A percentile compares a stretch with the other conserved stretches of the same genome.
Conservation (phyloP, 345 rosid species). For the Lenwebbia sp. region DNA sequence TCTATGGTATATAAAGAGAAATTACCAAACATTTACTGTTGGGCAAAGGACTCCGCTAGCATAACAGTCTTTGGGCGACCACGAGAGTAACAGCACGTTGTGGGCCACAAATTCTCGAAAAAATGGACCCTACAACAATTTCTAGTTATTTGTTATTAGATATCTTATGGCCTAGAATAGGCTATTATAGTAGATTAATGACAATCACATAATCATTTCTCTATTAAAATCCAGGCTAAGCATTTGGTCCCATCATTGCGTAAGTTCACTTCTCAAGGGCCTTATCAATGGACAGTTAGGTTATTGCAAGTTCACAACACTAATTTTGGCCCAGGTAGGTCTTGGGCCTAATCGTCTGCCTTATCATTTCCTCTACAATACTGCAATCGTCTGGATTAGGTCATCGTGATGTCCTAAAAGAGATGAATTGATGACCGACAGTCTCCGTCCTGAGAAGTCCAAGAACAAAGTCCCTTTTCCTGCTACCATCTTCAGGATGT, state of each 20-base stretch:
- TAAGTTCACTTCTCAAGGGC: too few relatives aligned
- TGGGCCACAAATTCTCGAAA: too few relatives aligned
- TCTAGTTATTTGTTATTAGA: too few relatives aligned
- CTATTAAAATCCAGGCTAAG: neutral
- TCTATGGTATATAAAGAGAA: neutral
- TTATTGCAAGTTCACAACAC: neutral
- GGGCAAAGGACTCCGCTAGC: neutral
- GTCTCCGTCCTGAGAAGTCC: neutral
- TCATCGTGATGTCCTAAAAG: neutral
- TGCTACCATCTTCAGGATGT: neutral
- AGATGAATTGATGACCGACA: neutral
- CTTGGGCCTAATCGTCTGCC: neutral
- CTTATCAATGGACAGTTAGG: too few relatives aligned
- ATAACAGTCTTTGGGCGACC: too few relatives aligned
- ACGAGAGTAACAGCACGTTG: too few relatives aligned
- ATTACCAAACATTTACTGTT: neutral
- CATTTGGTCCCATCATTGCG: neutral
- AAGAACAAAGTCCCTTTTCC: neutral
- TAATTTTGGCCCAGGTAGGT: neutral
- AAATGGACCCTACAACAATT: too few relatives aligned
- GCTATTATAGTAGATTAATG: too few relatives aligned
- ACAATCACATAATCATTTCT: too few relatives aligned
- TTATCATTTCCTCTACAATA: neutral
- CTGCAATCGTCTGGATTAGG: neutral
- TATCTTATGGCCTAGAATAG: too few relatives aligned